Conservation (phyloP, 306 rosid genomes). For the Vigna radiata region DNA sequence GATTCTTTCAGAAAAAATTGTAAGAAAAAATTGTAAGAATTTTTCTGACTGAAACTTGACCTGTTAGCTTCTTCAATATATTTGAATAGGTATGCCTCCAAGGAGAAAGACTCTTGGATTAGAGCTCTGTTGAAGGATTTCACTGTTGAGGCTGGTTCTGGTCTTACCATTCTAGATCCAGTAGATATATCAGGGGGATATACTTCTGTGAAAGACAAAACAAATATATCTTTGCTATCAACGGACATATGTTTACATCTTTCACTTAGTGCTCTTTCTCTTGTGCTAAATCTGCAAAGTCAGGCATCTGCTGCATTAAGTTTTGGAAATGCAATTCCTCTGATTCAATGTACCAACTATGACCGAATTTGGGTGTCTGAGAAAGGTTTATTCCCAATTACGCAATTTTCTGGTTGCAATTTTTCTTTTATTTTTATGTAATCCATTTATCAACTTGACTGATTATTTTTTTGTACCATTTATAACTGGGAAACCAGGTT, state of each 20-base stretch:
- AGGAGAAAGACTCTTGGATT: slow-evolving; percentile 94
- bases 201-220: slow-evolving; percentile 94
- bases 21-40: not conserved
- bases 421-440: slow-evolving; percentile 25
- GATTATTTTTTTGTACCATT: slow-evolving; percentile 12
- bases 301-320: slow-evolving; percentile 83
- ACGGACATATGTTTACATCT: slow-evolving; percentile 93
- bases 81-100: slow-evolving; percentile 88
- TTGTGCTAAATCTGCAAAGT: slow-evolving; percentile 82
- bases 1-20: not conserved
- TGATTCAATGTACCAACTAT: slow-evolving; percentile 81
- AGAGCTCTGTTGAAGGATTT: slow-evolving; percentile 95
- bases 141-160: slow-evolving; percentile 95
- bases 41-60: slow-evolving; percentile 18
- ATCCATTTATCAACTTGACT: slow-evolving; percentile 30
- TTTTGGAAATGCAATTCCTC: slow-evolving; percentile 80
- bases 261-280: slow-evolving; percentile 86
- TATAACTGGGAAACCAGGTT: slow-evolving; percentile 27
- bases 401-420: not conserved
- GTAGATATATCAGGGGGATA: slow-evolving; percentile 97
- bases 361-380: slow-evolving; percentile 87
- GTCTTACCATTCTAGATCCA: slow-evolving; percentile 90
- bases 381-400: slow-evolving; percentile 66
- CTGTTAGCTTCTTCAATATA: slow-evolving; percentile 34
- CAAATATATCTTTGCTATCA: slow-evolving; percentile 82